Evolutionary conservation across 2,329 filamentous ascomycete genomes (phyloP).

Genomic region (Monosporascus sp.): DNA sequence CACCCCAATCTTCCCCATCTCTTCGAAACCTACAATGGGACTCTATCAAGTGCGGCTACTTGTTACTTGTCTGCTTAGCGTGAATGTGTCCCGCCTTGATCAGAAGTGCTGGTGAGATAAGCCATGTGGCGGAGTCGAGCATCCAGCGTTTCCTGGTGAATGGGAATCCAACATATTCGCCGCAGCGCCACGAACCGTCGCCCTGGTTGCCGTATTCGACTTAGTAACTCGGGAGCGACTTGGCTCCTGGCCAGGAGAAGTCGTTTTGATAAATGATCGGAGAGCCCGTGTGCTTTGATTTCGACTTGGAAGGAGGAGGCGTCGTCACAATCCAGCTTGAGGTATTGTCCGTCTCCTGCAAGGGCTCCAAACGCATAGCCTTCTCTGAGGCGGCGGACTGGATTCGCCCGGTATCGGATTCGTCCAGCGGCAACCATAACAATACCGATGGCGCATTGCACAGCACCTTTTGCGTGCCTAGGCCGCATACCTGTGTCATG

Average conservation of each 20-base stretch:
- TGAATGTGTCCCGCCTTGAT: slow-evolving; percentile 5
- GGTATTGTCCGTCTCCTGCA: slow-evolving; percentile 16
- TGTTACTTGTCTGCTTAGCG: slow-evolving; percentile 3
- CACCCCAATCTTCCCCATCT: not conserved
- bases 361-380: slow-evolving; percentile 32
- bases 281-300: slow-evolving; percentile 19
- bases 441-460: slow-evolving; percentile 31
- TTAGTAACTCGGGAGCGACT: slow-evolving; percentile 9
- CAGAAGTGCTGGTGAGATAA: slow-evolving; percentile 50
- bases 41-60: not conserved
- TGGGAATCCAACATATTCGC: slow-evolving; percentile 57
- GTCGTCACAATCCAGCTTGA: slow-evolving; percentile 20
- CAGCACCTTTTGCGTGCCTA: slow-evolving; percentile 27
- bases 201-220: slow-evolving; percentile 37
- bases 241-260: slow-evolving; percentile 5
- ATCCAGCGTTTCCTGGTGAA: slow-evolving; percentile 47
- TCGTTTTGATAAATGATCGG: slow-evolving; percentile 9
- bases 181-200: slow-evolving; percentile 44
- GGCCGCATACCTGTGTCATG: slow-evolving; percentile 31
- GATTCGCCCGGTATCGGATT: slow-evolving; percentile 36
- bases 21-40: not conserved
- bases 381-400: slow-evolving; percentile 38
- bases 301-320: slow-evolving; percentile 24
- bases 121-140: slow-evolving; percentile 43
- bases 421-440: slow-evolving; percentile 31